These are phyloP conservation scores for Secale cereale DNA, from an alignment of 176 grass and related monocot species.

Conservation along the genomic window DNA sequence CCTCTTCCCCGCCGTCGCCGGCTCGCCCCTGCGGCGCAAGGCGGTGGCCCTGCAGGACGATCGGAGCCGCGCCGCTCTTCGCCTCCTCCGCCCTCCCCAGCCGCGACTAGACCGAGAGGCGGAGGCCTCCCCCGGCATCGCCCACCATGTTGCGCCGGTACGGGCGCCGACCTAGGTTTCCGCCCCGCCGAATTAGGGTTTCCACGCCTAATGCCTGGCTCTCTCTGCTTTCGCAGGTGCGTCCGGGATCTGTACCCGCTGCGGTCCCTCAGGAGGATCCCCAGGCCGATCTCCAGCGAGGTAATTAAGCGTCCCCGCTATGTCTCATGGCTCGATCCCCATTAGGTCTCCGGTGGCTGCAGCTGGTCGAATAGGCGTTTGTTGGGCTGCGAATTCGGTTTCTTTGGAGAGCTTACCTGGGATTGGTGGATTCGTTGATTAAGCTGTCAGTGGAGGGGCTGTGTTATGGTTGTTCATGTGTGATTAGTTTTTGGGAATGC, in stretches of 20 bases:
- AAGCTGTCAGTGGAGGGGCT: background rate
- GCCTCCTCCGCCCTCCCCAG: background rate
- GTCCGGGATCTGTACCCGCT: constrained; percentile 56
- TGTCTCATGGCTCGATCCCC: background rate
- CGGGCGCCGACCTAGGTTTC: background rate
- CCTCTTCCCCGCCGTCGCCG: background rate
- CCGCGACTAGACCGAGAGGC: constrained; percentile 12
- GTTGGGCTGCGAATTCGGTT: background rate
- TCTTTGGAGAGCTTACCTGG: background rate
- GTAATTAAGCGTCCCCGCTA: constrained; percentile 18
- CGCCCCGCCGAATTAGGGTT: constrained; percentile 11
- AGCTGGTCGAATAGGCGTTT: background rate
- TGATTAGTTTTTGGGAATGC: constrained; percentile 22
- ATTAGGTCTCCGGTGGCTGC: background rate
- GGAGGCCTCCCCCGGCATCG: constrained; percentile 28
- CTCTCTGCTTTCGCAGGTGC: constrained; percentile 42
- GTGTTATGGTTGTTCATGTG: background rate
- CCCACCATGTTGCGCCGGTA: constrained; percentile 47
- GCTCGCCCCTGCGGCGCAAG: background rate
- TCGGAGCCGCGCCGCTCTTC: background rate
- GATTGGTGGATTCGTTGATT: background rate
- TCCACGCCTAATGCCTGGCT: constrained; percentile 17
- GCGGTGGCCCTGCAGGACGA: background rate
- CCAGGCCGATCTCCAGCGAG: constrained; percentile 60
- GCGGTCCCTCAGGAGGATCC: constrained; percentile 44